Percentiles rank a stretch among this genome's conserved stretches.
These are phyloP conservation scores for Teratosphaeria pseudoeucalypti DNA, from an alignment of 2,329 filamentous ascomycete genomes.

Conservation along the genomic window DNA sequence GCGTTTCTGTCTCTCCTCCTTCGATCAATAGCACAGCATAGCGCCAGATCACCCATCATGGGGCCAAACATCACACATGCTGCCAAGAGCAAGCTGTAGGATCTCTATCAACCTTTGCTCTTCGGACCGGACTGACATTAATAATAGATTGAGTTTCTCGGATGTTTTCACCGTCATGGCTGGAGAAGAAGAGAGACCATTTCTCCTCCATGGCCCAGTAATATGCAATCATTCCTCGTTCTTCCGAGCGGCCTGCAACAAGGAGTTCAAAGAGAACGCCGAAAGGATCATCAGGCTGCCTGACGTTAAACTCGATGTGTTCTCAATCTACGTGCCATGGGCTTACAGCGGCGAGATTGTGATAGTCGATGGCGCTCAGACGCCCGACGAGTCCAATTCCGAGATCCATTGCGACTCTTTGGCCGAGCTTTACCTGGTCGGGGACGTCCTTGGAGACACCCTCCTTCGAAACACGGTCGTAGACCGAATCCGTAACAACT, in stretches of 20 bases:
- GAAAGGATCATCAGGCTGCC: not conserved
- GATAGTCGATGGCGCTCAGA: not conserved
- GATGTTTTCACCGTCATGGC: not conserved
- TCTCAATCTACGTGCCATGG: not conserved
- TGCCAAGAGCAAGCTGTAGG: not conserved
- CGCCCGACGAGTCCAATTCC: not conserved
- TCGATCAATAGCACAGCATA: not conserved
- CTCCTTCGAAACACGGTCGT: not conserved
- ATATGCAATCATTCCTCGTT: not conserved
- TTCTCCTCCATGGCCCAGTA: not conserved
- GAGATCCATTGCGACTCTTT: not conserved
- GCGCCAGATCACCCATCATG: not conserved
- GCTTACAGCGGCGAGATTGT: not conserved
- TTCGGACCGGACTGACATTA: not conserved
- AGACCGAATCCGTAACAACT: not conserved
- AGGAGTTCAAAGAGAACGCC: not conserved
- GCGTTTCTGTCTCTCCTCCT: not conserved
- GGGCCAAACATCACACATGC: not conserved
- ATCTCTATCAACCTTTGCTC: not conserved
- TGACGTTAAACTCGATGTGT: not conserved
- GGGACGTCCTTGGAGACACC: not conserved
- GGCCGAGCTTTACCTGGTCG: not conserved
- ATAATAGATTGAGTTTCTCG: not conserved
- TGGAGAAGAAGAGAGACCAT: not conserved
- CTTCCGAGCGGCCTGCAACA: not conserved